Evolutionary conservation across 495 filamentous ascomycete genomes (phyloP).

Genomic region (Penicillium psychrofluorescens): DNA sequence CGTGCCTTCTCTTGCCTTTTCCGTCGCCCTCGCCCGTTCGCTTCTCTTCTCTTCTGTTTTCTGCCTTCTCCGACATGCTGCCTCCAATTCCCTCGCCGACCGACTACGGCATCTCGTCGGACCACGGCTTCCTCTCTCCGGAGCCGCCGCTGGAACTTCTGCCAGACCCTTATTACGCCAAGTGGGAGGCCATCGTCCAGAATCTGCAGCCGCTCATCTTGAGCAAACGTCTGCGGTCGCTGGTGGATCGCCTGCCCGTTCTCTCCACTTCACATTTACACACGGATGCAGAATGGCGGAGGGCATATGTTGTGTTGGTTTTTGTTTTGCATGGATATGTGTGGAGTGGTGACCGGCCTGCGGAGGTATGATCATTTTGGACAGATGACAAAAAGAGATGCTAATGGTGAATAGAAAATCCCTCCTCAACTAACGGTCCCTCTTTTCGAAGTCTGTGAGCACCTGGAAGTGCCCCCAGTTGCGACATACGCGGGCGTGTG

Average conservation of each 20-base stretch:
- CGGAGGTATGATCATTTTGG: slow-evolving; percentile 44
- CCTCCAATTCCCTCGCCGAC: slow-evolving; percentile 69
- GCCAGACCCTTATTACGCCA: slow-evolving; percentile 82
- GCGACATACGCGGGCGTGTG: slow-evolving; percentile 89
- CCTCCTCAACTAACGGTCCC: slow-evolving; percentile 81
- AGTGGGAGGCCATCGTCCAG: slow-evolving; percentile 78
- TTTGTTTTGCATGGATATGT: slow-evolving; percentile 92
- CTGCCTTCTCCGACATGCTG: slow-evolving; percentile 56
- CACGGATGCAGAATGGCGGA: slow-evolving; percentile 81
- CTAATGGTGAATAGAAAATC: slow-evolving; percentile 52
- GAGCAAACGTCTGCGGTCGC: slow-evolving; percentile 68
- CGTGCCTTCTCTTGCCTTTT: background rate
- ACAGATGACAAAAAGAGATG: background rate
- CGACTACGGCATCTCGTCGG: slow-evolving; percentile 83
- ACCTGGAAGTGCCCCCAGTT: slow-evolving; percentile 84
- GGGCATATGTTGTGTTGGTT: slow-evolving; percentile 79
- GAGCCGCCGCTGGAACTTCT: slow-evolving; percentile 72
- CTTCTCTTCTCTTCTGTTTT: background rate
- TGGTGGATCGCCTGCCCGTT: slow-evolving; percentile 71
- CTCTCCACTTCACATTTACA: slow-evolving; percentile 73
- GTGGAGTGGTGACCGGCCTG: slow-evolving; percentile 83
- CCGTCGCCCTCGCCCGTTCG: background rate
- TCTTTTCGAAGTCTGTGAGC: slow-evolving; percentile 66
- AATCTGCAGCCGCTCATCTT: slow-evolving; percentile 85
- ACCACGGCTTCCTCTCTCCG: slow-evolving; percentile 81